Base-by-base conservation (phyloP, 805 yeast genomes). In the Scheffersomyces lignosus region DNA sequence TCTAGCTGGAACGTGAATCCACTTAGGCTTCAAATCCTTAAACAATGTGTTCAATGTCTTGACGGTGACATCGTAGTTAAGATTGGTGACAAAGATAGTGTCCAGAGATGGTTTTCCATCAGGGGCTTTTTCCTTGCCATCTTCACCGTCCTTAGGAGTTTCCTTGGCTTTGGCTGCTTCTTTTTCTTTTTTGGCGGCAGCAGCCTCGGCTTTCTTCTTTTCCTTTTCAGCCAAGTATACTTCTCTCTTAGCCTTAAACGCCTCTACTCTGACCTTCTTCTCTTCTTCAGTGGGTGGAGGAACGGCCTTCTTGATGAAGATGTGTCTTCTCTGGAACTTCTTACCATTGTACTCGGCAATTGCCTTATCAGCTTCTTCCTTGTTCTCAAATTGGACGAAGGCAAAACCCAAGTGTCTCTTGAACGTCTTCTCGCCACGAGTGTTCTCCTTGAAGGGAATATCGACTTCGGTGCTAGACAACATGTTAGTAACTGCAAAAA, bases 31-130 rank as follows among this genome's bases (percentile, higher is more conserved):
- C 46, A 71, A 75, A 20, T 70, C 73, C 37, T 64, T 59, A 52
- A 78, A 71, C 39, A 72, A 61, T 42, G 60, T 67, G 40, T 49
- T 60, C 52, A 82, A 64, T 32, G 70, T 70, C 28, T 71, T 72
- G 22, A 59, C 64, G 28, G 73, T 71, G 17, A 73, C 75, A 38
- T 65, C 68, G 47, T 70, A 71, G 46, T 78, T 81, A 49, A 83
- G 64, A 50, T 80, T 80, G 32, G 81, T 74, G 42, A 83, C 71
- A 58, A 80, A 82, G 23, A 81, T 69, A 3, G 88, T 81, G 37
- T 72, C 76, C 29, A 60, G 61, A 3, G 87, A 79, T 13, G 78
- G 75, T 15, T 60, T 57, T 14, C 85, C 85, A 38, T 74, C 78
- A 12, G 71, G 71, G 2, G 40, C 38, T 34, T 48, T 49, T 33